phyloP scores from a whole-genome alignment of 2,329 filamentous ascomycete species.

The Aspergillus aculeatus region DNA sequence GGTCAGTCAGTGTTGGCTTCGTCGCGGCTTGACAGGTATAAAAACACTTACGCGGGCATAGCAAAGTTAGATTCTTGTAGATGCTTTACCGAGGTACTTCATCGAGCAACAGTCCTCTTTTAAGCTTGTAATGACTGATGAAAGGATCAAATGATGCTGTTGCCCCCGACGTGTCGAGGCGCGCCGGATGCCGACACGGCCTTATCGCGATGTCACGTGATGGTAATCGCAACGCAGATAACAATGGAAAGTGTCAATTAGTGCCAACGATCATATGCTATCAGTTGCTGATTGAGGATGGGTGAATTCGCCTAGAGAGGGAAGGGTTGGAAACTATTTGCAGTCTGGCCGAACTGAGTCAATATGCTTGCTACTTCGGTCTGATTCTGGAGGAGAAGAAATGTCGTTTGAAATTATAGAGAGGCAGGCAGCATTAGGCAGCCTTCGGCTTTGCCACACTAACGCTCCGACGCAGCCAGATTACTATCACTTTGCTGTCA shows the following conservation, averaged over 20 bases:
- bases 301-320: neutral
- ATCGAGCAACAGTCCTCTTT: slow-evolving; percentile 2
- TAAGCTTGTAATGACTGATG: neutral
- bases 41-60: slow-evolving; percentile 49
- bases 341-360: too few relatives aligned
- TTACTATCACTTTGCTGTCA: neutral
- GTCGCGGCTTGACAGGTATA: neutral
- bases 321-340: neutral
- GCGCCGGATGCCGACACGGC: slow-evolving; percentile 23
- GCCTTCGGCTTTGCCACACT: neutral
- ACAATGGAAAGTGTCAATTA: neutral
- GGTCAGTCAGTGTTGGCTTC: slow-evolving; percentile 19
- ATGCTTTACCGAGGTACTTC: slow-evolving; percentile 2
- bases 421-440: neutral
- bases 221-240: neutral
- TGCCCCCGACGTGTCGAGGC: slow-evolving; percentile 15
- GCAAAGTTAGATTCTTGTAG: slow-evolving; percentile 18
- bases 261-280: neutral
- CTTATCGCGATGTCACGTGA: slow-evolving; percentile 37
- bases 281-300: neutral
- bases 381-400: neutral
- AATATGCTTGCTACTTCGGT: too few relatives aligned
- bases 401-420: neutral
- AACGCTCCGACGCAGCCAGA: neutral
- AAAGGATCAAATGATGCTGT: neutral